Percentiles rank a stretch among this genome's conserved stretches.
phyloP scores from a whole-genome alignment of 2,329 filamentous ascomycete species.

The Pseudogymnoascus sp. region DNA sequence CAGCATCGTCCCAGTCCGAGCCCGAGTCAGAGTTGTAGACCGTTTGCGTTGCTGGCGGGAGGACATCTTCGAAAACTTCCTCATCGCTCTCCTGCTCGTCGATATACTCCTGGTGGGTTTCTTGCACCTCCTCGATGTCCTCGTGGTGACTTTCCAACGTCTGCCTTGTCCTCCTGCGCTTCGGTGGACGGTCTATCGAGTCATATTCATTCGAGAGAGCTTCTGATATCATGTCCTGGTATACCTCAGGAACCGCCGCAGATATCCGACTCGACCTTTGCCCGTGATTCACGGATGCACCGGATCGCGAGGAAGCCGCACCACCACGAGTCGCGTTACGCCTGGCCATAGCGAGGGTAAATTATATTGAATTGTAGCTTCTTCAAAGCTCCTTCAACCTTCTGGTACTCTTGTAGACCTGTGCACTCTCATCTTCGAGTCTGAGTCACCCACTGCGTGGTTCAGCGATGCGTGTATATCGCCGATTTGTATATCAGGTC shows the following conservation, averaged over 20 bases:
- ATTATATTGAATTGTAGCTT: not conserved
- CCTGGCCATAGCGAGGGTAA: not conserved
- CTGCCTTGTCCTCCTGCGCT: constrained; percentile 24
- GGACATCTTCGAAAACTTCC: constrained; percentile 25
- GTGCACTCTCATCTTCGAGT: not conserved
- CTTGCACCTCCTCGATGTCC: constrained; percentile 11
- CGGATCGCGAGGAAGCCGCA: not conserved
- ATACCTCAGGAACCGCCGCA: constrained; percentile 32
- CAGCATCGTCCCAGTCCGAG: constrained; percentile 8
- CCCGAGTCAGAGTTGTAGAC: constrained; percentile 21
- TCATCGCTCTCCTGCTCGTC: constrained; percentile 14
- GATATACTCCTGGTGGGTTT: constrained; percentile 18
- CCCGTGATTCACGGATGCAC: not conserved
- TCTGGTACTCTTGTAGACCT: not conserved
- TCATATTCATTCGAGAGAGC: constrained; percentile 26
- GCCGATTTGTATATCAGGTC: not conserved
- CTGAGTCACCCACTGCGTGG: not conserved
- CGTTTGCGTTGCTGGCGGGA: constrained; percentile 16
- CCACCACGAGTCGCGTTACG: not conserved
- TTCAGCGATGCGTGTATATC: not conserved
- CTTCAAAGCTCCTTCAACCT: not conserved
- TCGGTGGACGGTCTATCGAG: constrained; percentile 29
- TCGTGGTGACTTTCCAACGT: constrained; percentile 11
- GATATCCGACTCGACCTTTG: not conserved
- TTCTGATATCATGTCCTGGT: constrained; percentile 38